A percentile compares a stretch with the other conserved stretches of the same genome.
Conservation (phyloP, 2,329 filamentous ascomycete species). For the Colletotrichum musicola region DNA sequence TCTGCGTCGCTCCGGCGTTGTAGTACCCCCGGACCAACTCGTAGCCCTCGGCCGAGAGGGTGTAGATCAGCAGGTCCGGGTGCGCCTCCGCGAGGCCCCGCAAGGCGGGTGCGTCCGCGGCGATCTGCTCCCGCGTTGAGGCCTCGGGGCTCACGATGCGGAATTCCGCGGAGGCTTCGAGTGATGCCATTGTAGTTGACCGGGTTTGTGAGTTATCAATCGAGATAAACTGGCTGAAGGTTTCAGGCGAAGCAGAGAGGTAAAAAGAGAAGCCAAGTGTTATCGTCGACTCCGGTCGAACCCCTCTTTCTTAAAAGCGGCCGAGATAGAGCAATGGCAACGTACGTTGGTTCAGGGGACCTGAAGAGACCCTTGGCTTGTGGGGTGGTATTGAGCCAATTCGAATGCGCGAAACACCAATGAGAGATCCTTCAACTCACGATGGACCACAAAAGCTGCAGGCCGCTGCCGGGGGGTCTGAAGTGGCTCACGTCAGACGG, state of each 20-base stretch:
- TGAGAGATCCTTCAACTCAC: neutral
- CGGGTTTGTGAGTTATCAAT: neutral
- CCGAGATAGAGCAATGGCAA: no score
- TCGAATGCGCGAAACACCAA: neutral
- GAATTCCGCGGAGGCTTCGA: conserved; percentile 29
- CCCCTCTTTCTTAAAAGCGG: no score
- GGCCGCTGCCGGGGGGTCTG: neutral
- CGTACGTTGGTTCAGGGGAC: neutral
- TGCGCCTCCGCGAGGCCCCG: neutral
- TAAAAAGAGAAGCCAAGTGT: neutral
- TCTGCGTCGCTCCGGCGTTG: conserved; percentile 10
- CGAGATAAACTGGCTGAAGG: no score
- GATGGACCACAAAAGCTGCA: neutral
- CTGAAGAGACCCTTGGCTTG: neutral
- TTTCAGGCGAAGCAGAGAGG: neutral
- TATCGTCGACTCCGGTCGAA: no score
- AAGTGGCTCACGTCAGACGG: conserved; percentile 9
- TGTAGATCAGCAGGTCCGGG: conserved; percentile 23
- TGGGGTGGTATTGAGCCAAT: neutral
- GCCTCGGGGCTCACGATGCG: conserved; percentile 13
- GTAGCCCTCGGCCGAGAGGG: conserved; percentile 14
- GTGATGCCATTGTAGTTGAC: neutral
- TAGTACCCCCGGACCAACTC: conserved; percentile 14
- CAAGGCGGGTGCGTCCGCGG: conserved; percentile 16
- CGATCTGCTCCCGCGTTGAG: conserved; percentile 21